These are phyloP conservation scores for Sindora glabra DNA, from an alignment of 306 rosid species.

Conservation along the genomic window DNA sequence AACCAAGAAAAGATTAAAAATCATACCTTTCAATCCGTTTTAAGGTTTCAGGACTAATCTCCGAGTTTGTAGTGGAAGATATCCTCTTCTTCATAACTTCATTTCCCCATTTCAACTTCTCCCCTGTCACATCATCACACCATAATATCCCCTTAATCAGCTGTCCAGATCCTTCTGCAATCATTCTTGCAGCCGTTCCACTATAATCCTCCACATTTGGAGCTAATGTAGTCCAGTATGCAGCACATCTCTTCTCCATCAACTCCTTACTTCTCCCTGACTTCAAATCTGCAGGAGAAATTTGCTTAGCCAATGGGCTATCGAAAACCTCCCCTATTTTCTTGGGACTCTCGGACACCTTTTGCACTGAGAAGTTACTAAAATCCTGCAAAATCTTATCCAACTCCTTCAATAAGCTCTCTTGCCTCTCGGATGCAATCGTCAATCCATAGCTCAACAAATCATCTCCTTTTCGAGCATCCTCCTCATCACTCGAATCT, in stretches of 20 bases:
- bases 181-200: constrained; percentile 60
- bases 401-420: constrained; percentile 40
- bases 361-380: constrained; percentile 60
- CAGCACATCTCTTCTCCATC: constrained; percentile 62
- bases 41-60: constrained; percentile 68
- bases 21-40: constrained; percentile 80
- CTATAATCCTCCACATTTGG: constrained; percentile 93
- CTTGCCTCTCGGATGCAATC: constrained; percentile 77
- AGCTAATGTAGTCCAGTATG: constrained; percentile 93
- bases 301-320: constrained; percentile 45
- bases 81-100: constrained; percentile 66
- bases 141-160: constrained; percentile 80
- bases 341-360: constrained; percentile 59
- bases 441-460: constrained; percentile 78
- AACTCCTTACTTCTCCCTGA: constrained; percentile 60
- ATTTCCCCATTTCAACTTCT: constrained; percentile 80
- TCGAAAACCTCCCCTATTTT: constrained; percentile 59
- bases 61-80: constrained; percentile 29
- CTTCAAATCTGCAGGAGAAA: constrained; percentile 60
- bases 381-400: constrained; percentile 43
- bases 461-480: neutral
- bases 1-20: neutral
- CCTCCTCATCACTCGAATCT: constrained; percentile 35
- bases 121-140: constrained; percentile 93
- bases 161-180: constrained; percentile 71